Evolutionary conservation across 2,329 filamentous ascomycete genomes (phyloP).

Genomic region (Ambrosiella beaveri): DNA sequence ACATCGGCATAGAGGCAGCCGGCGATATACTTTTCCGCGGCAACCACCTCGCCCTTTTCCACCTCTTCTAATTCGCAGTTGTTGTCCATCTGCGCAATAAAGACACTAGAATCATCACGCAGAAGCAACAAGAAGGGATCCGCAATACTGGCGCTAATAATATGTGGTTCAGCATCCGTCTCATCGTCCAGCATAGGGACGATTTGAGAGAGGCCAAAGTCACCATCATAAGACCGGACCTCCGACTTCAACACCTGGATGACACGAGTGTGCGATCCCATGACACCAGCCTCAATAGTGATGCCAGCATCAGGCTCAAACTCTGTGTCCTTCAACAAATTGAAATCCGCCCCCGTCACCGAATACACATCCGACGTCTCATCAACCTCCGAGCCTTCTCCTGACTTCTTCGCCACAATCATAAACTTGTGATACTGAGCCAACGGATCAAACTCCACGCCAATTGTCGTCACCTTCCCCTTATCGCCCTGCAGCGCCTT

Average conservation of each 20-base stretch:
- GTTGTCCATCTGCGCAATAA: slow-evolving; percentile 58
- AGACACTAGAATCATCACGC: slow-evolving; percentile 65
- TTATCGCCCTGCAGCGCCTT: slow-evolving; percentile 33
- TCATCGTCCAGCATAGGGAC: slow-evolving; percentile 86
- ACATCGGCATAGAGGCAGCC: slow-evolving; percentile 68
- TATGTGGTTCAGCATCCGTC: slow-evolving; percentile 60
- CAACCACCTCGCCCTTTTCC: slow-evolving; percentile 41
- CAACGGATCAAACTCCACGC: slow-evolving; percentile 34
- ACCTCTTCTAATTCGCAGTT: slow-evolving; percentile 76
- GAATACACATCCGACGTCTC: slow-evolving; percentile 67
- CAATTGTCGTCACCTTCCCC: slow-evolving; percentile 31
- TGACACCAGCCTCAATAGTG: slow-evolving; percentile 69
- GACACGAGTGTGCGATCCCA: slow-evolving; percentile 65
- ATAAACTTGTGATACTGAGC: slow-evolving; percentile 61
- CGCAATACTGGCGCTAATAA: slow-evolving; percentile 64
- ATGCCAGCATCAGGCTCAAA: slow-evolving; percentile 80
- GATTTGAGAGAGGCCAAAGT: slow-evolving; percentile 78
- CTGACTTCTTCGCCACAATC: slow-evolving; percentile 50
- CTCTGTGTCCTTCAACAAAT: slow-evolving; percentile 64
- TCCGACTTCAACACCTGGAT: slow-evolving; percentile 79
- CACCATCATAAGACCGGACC: slow-evolving; percentile 77
- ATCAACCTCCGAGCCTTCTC: slow-evolving; percentile 40
- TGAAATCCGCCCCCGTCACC: slow-evolving; percentile 54
- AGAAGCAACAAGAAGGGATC: slow-evolving; percentile 76
- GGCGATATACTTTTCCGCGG: slow-evolving; percentile 56